Conservation (phyloP, 768 basidiomycete species). For the Sutorius australiensis region DNA sequence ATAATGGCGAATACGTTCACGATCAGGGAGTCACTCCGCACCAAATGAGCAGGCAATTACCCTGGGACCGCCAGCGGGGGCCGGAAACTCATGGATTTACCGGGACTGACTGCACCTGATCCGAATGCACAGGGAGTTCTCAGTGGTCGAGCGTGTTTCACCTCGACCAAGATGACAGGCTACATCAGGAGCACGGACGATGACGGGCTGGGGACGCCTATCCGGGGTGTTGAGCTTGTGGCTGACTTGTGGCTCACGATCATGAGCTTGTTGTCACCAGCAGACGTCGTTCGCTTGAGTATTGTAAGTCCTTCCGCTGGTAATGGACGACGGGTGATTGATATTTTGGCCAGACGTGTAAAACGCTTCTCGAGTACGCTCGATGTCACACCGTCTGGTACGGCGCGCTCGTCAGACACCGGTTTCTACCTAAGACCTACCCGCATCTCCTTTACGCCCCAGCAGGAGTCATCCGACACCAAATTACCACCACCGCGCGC, state of each 20-base stretch:
- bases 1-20: slow-evolving; percentile 15
- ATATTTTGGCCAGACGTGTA: slow-evolving; percentile 21
- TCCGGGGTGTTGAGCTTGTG: slow-evolving; percentile 14
- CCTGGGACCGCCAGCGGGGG: slow-evolving; percentile 1
- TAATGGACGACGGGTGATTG: neutral
- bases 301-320: slow-evolving; percentile 16
- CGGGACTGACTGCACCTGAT: neutral
- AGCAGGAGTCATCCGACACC: slow-evolving; percentile 20
- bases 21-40: neutral
- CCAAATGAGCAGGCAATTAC: neutral
- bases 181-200: neutral
- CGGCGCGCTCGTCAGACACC: slow-evolving; percentile 20
- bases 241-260: slow-evolving; percentile 30
- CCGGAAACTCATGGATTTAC: slow-evolving; percentile 8
- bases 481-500: slow-evolving; percentile 21
- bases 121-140: neutral
- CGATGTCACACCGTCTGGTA: slow-evolving; percentile 26
- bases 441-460: slow-evolving; percentile 22
- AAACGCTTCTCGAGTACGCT: slow-evolving; percentile 21
- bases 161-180: neutral
- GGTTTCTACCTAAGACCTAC: slow-evolving; percentile 24
- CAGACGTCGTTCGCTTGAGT: slow-evolving; percentile 23
- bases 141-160: neutral
- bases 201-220: neutral
- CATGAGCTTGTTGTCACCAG: slow-evolving; percentile 26